Base-by-base conservation (phyloP, 139 green algal genomes). In the Chlorella vulgaris region DNA sequence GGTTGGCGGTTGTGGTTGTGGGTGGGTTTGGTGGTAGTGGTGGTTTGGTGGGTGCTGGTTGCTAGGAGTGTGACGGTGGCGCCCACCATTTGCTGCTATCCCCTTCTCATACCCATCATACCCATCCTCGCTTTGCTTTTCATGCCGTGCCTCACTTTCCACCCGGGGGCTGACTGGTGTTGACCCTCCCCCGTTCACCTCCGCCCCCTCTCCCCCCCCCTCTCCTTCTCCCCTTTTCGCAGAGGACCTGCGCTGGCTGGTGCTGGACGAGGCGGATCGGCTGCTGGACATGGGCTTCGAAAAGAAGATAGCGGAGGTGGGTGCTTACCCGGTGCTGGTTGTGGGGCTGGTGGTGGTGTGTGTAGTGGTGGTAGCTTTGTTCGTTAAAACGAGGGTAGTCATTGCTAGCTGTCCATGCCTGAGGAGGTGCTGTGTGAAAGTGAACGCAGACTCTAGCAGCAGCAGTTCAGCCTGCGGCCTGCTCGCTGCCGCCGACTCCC, bases 251-350 rank as follows among this genome's bases (percentile, higher is more conserved):
- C 62, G 80, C 26, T 98, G 90, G 90, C 89, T 98, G 29, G 90
- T 99, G 8, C 86, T 99, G 38, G 96, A 99, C 82, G 96, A 99
- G 74, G 91, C 91, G 3, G 94, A 96, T 86, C 87, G 95, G 2
- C 88, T 98, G 77, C 86, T 99, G 77, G 95, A 99, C 80, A 66
- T 99, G 55, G 96, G 96, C 15, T 98, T 99, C 70, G 89, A 97
- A 81, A 83, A 92, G 80, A 94, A 96, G 82, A 86, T 99, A 4
- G 81, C 76, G 28, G 60, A 80, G 84, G 51, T 60, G 66, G 31
- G 35, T 60, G 66, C n/a, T n/a, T n/a, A n/a, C n/a, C n/a, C n/a
- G n/a, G n/a, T n/a, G n/a, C n/a, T n/a, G n/a, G n/a, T n/a, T n/a
- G n/a, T 28, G 83, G 43, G 24, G n/a, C 5, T 0, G 2, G 0